Evolutionary conservation across 805 yeast species (phyloP), one percentile per base, ranked within the genome.

Genomic region (Pichia rugopelliculosa): DNA sequence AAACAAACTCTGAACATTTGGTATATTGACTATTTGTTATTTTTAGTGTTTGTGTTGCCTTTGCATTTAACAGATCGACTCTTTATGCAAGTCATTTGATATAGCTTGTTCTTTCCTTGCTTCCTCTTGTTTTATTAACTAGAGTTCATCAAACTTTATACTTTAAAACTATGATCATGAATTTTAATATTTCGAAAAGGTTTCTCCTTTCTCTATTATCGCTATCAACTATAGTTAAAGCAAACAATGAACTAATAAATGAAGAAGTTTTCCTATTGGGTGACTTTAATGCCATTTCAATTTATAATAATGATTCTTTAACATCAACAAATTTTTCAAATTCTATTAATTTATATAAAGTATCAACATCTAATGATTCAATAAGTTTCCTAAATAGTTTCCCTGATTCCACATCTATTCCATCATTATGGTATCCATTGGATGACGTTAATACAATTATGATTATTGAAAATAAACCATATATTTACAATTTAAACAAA

Each of bases 211-310:
- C 26, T 11, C 5, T 38, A 10, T 11, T 23, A n/a, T 23, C 40
- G 15, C 26, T 22, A n/a, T 23, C 36, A 33, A 20, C 25, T 18
- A 26, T 12, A 24, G 9, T 18, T 20, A 12, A 25, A 8, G 40
- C 44, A 10, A 15, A 20, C n/a, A 13, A 9, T 43, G 25, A 24
- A 20, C 9, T 25, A 6, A 33, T 62, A 23, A 41, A 48, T 34
- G 59, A 60, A 44, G 43, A 55, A 12, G 46, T 63, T 8, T 53
- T 51, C 17, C 36, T 64, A 7, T 45, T 62, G 12, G 69, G 69
- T 6, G 39, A 51, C 0, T 65, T 62, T 38, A 56, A 60, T 44
- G 56, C 65, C 1, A 36, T 45, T 18, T 45, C 48, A 7, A 5
- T 41, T 6, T 45, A 59, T 37, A 48, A 58, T 18, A 27, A 39